These are phyloP conservation scores for Sporothrix dimorphospora DNA, from an alignment of 2,329 filamentous ascomycete genomes.

Conservation along the genomic window DNA sequence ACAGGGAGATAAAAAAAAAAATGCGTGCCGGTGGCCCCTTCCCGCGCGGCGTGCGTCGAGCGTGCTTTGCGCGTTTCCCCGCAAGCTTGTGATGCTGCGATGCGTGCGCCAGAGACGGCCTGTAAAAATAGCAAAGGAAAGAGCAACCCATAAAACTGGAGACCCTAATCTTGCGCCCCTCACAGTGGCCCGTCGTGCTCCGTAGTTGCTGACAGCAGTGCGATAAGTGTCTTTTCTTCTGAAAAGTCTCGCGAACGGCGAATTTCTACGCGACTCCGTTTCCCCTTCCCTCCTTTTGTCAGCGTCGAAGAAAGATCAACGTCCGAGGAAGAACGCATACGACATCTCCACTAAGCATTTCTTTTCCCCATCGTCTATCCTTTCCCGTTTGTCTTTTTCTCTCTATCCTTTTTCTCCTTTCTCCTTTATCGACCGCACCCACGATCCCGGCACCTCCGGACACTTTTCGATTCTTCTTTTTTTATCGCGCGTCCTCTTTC, in stretches of 20 bases:
- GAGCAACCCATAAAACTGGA: slow-evolving; percentile 17
- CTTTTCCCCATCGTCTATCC: neutral
- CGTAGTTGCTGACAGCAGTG: neutral
- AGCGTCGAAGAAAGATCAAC: neutral
- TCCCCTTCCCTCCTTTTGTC: neutral
- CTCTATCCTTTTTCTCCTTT: neutral
- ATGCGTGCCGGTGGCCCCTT: neutral
- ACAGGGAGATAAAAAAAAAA: neutral
- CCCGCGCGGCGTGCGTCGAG: neutral
- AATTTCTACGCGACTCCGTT: neutral
- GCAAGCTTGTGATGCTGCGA: slow-evolving; percentile 13
- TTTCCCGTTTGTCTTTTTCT: neutral
- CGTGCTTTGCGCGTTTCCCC: slow-evolving; percentile 3
- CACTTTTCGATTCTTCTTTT: neutral
- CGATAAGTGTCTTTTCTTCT: no score
- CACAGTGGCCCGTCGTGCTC: neutral
- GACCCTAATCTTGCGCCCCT: slow-evolving; percentile 26
- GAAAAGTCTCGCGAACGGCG: slow-evolving; percentile 9
- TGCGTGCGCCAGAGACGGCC: neutral
- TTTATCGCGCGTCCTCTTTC: neutral
- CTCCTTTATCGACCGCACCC: neutral
- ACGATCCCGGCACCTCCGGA: neutral
- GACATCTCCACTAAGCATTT: neutral
- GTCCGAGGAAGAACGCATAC: neutral
- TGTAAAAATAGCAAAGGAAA: neutral